These are phyloP conservation scores for Tilletiopsis washingtonensis DNA, from an alignment of 1,284 basidiomycete genomes.

Conservation along the genomic window DNA sequence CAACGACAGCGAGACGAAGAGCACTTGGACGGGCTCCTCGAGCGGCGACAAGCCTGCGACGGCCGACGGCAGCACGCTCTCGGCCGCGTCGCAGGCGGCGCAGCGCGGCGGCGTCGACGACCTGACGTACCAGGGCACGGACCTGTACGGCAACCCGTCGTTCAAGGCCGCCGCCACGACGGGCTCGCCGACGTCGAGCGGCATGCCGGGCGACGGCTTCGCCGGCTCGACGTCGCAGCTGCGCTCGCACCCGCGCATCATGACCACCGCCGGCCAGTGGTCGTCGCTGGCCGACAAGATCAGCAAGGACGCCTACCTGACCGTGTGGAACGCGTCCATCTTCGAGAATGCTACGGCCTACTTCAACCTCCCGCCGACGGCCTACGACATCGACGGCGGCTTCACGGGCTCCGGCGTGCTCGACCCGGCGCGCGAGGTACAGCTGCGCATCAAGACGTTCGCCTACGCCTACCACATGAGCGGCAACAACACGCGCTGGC, in stretches of 20 bases:
- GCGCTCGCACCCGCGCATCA: slow-evolving; percentile 77
- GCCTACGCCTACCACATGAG: slow-evolving; percentile 84
- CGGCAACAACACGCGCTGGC: slow-evolving; percentile 74
- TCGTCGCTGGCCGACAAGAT: slow-evolving; percentile 70
- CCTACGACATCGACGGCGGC: slow-evolving; percentile 66
- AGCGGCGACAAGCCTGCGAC: slow-evolving; percentile 11
- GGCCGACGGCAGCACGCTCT: slow-evolving; percentile 19
- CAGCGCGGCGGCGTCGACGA: slow-evolving; percentile 60
- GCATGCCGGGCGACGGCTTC: slow-evolving; percentile 1
- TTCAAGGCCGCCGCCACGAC: slow-evolving; percentile 59
- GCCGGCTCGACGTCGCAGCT: slow-evolving; percentile 49
- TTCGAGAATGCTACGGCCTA: slow-evolving; percentile 76
- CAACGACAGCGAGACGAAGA: slow-evolving; percentile 27
- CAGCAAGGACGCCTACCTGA: slow-evolving; percentile 72
- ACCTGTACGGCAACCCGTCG: slow-evolving; percentile 69
- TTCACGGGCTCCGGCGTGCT: slow-evolving; percentile 70
- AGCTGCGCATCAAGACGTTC: slow-evolving; percentile 84
- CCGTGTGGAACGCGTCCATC: slow-evolving; percentile 82
- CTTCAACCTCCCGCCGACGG: slow-evolving; percentile 55
- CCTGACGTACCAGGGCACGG: slow-evolving; percentile 57
- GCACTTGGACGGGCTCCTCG: background rate
- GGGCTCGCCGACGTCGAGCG: background rate
- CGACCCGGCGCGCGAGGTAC: slow-evolving; percentile 81
- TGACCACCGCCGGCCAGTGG: slow-evolving; percentile 90
- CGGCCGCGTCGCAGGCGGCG: slow-evolving; percentile 59